phyloP scores from a whole-genome alignment of 805 yeast species.

The Candida arabinofermentans region DNA sequence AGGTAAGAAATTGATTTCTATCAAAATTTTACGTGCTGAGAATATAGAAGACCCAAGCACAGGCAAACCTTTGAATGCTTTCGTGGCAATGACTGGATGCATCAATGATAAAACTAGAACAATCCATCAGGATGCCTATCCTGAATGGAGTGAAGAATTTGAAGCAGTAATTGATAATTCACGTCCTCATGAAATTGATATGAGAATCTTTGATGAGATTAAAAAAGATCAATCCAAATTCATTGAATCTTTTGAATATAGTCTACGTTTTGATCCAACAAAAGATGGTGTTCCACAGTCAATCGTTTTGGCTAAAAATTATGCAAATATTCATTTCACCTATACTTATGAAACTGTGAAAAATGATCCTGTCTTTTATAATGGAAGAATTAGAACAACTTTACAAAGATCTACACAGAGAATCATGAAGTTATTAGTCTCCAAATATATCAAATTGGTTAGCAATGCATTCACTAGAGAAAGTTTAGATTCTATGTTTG shows the following conservation, averaged over 20 bases:
- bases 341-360: conserved; percentile 15
- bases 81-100: conserved; percentile 15
- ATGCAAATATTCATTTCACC: conserved; percentile 7
- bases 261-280: conserved; percentile 9
- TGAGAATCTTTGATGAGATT: conserved; percentile 11
- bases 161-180: conserved; percentile 12
- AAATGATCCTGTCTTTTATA: conserved; percentile 20
- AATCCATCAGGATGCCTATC: conserved; percentile 8
- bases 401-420: conserved; percentile 9
- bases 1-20: conserved; percentile 5
- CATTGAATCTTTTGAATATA: conserved; percentile 7
- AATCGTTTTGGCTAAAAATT: conserved; percentile 5
- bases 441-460: conserved; percentile 7
- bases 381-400: conserved; percentile 15
- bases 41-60: conserved; percentile 12
- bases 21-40: conserved; percentile 14
- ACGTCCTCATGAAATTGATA: conserved; percentile 6
- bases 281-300: conserved; percentile 15
- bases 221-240: conserved; percentile 7
- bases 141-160: conserved; percentile 21
- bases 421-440: conserved; percentile 12
- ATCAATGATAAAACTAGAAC: conserved; percentile 18
- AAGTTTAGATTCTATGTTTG: conserved; percentile 5
- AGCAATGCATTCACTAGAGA: conserved; percentile 7
- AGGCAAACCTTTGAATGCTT: conserved; percentile 7